Percentiles rank a stretch among this genome's conserved stretches.
These are phyloP conservation scores for Entomortierella lignicola DNA, from an alignment of 192 early-diverging fungal genomes.

Conservation along the genomic window DNA sequence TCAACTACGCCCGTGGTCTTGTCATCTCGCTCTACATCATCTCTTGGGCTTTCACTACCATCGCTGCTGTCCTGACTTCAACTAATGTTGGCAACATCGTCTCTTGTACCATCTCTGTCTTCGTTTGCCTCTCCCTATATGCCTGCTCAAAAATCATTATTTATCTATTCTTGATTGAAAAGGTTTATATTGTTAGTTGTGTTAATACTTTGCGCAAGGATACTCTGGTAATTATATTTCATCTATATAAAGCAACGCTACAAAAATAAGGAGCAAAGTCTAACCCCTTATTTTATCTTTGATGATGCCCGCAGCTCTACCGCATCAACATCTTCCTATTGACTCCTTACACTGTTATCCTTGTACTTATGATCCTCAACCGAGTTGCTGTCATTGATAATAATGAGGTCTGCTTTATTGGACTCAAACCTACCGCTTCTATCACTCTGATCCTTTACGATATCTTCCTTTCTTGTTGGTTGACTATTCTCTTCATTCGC, in stretches of 20 bases:
- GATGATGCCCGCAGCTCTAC: constrained; percentile 37
- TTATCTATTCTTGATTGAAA: constrained; percentile 61
- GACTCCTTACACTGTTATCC: constrained; percentile 41
- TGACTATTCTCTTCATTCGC: constrained; percentile 39
- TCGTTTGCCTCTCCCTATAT: constrained; percentile 53
- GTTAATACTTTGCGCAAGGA: constrained; percentile 18
- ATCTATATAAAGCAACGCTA: no score
- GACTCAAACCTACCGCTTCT: constrained; percentile 24
- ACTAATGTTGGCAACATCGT: constrained; percentile 58
- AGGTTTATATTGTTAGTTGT: constrained; percentile 41
- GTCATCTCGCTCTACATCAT: constrained; percentile 49
- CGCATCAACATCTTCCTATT: constrained; percentile 46
- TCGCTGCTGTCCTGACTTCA: constrained; percentile 53
- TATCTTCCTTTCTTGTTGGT: constrained; percentile 35
- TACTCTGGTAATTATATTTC: constrained; percentile 30
- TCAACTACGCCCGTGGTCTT: constrained; percentile 54
- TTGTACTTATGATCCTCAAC: constrained; percentile 48
- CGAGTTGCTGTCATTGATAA: constrained; percentile 30
- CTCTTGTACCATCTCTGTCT: constrained; percentile 54
- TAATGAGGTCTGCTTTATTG: constrained; percentile 31
- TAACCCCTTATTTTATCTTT: constrained; percentile 4
- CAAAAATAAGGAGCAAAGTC: neutral
- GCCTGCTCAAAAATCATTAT: constrained; percentile 53
- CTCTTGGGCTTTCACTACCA: constrained; percentile 57
- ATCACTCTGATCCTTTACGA: constrained; percentile 39